Percentiles rank a stretch among this genome's conserved stretches.
These are phyloP conservation scores for Pyricularia grisea DNA, from an alignment of 2,329 filamentous ascomycete genomes.

Conservation along the genomic window DNA sequence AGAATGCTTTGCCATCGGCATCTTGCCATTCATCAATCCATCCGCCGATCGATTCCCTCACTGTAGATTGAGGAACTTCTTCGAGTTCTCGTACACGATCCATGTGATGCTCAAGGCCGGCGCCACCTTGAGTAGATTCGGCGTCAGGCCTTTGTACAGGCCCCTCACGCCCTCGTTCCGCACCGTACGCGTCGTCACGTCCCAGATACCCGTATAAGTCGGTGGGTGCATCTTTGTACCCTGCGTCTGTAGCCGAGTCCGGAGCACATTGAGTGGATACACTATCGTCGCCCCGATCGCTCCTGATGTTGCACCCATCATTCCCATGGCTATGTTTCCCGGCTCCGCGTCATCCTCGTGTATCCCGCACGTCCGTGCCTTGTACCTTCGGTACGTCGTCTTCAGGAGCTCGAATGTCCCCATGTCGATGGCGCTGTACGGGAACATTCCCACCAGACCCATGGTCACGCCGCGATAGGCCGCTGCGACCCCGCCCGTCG, in stretches of 20 bases:
- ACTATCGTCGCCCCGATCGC: conserved; percentile 89
- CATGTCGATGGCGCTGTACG: conserved; percentile 93
- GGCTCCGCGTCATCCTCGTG: conserved; percentile 78
- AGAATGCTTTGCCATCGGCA: not conserved
- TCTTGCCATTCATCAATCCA: not conserved
- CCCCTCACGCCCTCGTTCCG: conserved; percentile 75
- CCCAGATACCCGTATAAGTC: conserved; percentile 84
- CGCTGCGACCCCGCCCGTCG: conserved; percentile 59
- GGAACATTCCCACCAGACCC: conserved; percentile 93
- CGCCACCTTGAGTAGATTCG: conserved; percentile 91
- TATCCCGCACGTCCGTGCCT: conserved; percentile 58
- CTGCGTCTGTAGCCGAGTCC: conserved; percentile 87
- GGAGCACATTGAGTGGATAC: conserved; percentile 88
- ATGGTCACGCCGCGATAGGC: conserved; percentile 92
- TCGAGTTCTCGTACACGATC: conserved; percentile 86
- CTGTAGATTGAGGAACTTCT: conserved; percentile 54
- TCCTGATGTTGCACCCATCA: conserved; percentile 84
- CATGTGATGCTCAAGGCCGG: conserved; percentile 94
- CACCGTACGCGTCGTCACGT: conserved; percentile 78
- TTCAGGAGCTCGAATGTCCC: conserved; percentile 94
- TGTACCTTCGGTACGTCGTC: conserved; percentile 57
- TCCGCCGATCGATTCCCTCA: conserved; percentile 15
- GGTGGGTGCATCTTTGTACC: conserved; percentile 85
- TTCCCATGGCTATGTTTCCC: conserved; percentile 74
- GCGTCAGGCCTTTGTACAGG: conserved; percentile 89